These are phyloP conservation scores for Blastobotrys ciferrii DNA, from an alignment of 1,139 yeast genomes.

Conservation along the genomic window DNA sequence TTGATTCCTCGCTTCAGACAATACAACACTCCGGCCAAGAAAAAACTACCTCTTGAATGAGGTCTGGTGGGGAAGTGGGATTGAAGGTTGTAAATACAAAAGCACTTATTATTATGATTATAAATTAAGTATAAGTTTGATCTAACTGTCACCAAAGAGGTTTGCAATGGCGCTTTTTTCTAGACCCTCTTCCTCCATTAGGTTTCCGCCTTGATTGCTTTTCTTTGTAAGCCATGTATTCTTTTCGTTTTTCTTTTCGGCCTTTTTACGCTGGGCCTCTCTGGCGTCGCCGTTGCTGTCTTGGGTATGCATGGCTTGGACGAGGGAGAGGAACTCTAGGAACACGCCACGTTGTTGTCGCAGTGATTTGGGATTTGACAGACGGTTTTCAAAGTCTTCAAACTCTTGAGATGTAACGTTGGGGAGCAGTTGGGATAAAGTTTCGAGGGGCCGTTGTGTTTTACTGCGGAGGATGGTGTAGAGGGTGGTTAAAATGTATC, in stretches of 20 bases:
- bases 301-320: constrained; percentile 34
- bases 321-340: constrained; percentile 56
- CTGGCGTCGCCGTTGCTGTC: constrained; percentile 42
- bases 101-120: too few species aligned
- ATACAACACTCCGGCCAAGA: too few species aligned
- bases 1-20: too few species aligned
- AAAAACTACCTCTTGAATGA: too few species aligned
- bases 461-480: constrained; percentile 71
- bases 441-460: constrained; percentile 43
- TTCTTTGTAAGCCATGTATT: constrained; percentile 41
- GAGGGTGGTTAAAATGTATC: constrained; percentile 76
- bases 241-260: constrained; percentile 34
- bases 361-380: constrained; percentile 60
- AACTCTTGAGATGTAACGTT: constrained; percentile 34
- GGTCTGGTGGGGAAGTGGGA: too few species aligned
- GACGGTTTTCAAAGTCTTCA: constrained; percentile 53
- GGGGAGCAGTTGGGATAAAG: constrained; percentile 40
- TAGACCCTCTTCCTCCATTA: constrained; percentile 51
- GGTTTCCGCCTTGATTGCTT: constrained; percentile 49
- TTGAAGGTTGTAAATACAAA: too few species aligned
- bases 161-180: constrained; percentile 21
- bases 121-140: constrained; percentile 1
- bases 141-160: constrained; percentile 20
- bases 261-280: constrained; percentile 40
- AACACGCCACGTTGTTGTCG: constrained; percentile 75